Conservation (phyloP, 208 protist species). For the Pavlovales sp. region DNA sequence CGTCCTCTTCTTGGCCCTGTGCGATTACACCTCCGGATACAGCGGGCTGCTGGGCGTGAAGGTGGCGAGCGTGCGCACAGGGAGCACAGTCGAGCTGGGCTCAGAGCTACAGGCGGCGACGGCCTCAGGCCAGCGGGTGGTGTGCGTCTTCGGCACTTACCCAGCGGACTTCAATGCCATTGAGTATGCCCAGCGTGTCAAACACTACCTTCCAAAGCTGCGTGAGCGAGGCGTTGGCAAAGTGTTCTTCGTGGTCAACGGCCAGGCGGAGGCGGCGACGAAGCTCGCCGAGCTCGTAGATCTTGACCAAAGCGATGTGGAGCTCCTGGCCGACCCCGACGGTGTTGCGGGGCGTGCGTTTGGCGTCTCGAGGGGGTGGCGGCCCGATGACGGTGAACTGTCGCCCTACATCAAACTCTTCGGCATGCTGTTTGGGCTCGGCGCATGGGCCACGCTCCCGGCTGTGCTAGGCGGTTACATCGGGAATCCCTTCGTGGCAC, state of each 20-base stretch:
- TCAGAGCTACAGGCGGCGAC: not conserved
- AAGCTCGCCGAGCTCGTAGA: slow-evolving; percentile 16
- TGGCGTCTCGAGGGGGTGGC: slow-evolving; percentile 20
- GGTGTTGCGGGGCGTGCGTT: slow-evolving; percentile 34
- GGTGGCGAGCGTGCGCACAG: too few relatives aligned
- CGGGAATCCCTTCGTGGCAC: slow-evolving; percentile 19
- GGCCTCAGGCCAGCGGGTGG: not conserved
- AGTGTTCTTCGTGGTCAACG: slow-evolving; percentile 18
- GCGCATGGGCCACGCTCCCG: slow-evolving; percentile 37
- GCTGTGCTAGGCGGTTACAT: slow-evolving; percentile 36
- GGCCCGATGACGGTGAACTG: slow-evolving; percentile 22
- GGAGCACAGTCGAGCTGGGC: not conserved
- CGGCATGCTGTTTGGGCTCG: slow-evolving; percentile 39
- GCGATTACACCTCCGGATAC: too few relatives aligned
- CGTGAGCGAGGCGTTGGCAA: not conserved
- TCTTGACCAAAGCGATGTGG: not conserved
- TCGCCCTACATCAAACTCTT: slow-evolving; percentile 31
- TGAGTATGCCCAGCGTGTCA: slow-evolving; percentile 37
- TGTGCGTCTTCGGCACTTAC: slow-evolving; percentile 22
- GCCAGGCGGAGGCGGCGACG: not conserved
- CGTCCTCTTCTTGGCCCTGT: too few relatives aligned
- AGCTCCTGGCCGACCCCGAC: slow-evolving; percentile 29
- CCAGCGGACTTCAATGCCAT: slow-evolving; percentile 43
- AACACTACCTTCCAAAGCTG: slow-evolving; percentile 19
- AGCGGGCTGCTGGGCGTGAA: too few relatives aligned